Evolutionary conservation across 1,139 yeast genomes (phyloP).

Genomic region (Suhomyces chickasaworum): DNA sequence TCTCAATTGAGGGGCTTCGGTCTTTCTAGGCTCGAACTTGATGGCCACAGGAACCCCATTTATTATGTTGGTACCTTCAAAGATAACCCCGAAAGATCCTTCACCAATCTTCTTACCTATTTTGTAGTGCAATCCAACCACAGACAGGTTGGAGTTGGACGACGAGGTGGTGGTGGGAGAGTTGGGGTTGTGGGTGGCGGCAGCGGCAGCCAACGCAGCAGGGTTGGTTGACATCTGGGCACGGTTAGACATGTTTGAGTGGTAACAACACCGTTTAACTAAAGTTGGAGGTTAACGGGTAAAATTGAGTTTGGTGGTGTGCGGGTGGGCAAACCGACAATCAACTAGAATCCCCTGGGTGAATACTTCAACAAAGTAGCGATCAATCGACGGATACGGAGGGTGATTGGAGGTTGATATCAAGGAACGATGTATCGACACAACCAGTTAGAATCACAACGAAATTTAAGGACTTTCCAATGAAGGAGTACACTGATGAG

Average conservation of each 20-base stretch:
- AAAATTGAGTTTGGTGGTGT: neutral
- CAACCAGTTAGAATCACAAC: constrained; percentile 1
- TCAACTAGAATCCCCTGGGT: neutral
- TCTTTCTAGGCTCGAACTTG: constrained; percentile 82
- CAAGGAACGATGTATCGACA: neutral
- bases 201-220: constrained; percentile 45
- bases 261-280: neutral
- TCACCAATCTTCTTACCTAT: constrained; percentile 97
- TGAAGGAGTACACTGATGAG: constrained; percentile 1
- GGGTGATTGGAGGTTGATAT: neutral
- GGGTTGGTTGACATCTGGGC: constrained; percentile 33
- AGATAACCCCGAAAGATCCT: constrained; percentile 96
- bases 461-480: neutral
- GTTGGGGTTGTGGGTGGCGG: constrained; percentile 33
- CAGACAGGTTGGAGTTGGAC: constrained; percentile 27
- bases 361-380: neutral
- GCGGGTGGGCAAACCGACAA: constrained; percentile 1
- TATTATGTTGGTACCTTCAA: constrained; percentile 88
- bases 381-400: neutral
- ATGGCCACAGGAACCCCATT: constrained; percentile 77
- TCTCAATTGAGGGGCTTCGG: constrained; percentile 96
- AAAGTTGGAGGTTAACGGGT: neutral
- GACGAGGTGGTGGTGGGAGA: constrained; percentile 22
- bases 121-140: constrained; percentile 78
- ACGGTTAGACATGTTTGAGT: constrained; percentile 24